Base-by-base conservation (phyloP, 768 basidiomycete species). In the Hydnomerulius pinastri region DNA sequence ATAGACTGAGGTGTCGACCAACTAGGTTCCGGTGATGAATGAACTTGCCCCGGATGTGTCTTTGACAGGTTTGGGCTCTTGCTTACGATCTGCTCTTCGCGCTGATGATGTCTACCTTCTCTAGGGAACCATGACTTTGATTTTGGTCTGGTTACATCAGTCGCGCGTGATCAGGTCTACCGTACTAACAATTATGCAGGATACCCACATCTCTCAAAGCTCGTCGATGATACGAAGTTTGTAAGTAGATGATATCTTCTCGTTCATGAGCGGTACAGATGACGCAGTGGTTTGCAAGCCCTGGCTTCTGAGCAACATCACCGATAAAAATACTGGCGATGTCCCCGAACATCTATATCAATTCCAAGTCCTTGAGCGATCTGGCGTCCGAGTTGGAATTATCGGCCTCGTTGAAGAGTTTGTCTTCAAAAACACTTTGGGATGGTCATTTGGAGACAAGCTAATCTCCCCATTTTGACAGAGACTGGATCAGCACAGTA, bases 81-180 rank as follows among this genome's bases (percentile, higher is more conserved):
- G 17, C 47, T 27, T 33, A 12, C 12, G 20, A 24, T 15, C n/a
- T 35, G 6, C 28, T 6, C 29, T 13, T 17, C 17, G 13, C 39
- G 40, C 52, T 67, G 13, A 63, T 40, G 12, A 21, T n/a, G 12
- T 44, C 30, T 10, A 9, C 33, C 28, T 17, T 38, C 29, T 46
- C 12, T 52, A 91, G 90, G 92, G 4, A 95, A 97, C 63, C 93
- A 97, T 56, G 93, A 95, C 58, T 94, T 94, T 67, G 93, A 95
- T 68, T 91, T 89, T 57, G 89, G 88, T 87, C 50, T 41, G 71
- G 35, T 20, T 15, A 7, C 10, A 32, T 44, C 20, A 1, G 21
- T 45, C 23, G 43, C 10, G 8, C 46, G 18, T 21, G 44, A 33
- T 53, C 18, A 9, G 18, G 4, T n/a, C 15, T 9, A 28, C 50